phyloP scores from a whole-genome alignment of 169 alveolate species.

The Plasmodium sp. region DNA sequence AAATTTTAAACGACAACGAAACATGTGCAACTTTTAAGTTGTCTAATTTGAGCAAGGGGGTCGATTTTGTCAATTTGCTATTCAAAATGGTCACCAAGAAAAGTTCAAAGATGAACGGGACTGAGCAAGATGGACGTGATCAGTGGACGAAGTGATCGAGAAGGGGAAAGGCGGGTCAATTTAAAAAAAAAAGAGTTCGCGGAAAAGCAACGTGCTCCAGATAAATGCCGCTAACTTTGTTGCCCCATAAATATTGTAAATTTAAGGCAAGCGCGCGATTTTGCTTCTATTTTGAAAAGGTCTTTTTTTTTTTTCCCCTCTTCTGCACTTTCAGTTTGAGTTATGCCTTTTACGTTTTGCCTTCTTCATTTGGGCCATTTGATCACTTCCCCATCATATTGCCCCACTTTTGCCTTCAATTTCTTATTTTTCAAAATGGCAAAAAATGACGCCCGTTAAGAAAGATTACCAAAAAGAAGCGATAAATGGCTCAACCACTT shows the following conservation, averaged over 20 bases:
- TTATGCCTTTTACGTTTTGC: not conserved
- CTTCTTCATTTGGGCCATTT: not conserved
- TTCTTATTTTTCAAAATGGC: not conserved
- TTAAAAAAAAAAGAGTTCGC: not conserved
- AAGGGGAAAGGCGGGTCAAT: not conserved
- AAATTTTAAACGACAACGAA: not conserved
- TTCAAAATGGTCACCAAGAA: not conserved
- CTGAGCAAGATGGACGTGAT: not conserved
- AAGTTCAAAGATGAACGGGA: not conserved
- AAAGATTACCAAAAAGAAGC: not conserved
- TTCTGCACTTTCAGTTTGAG: not conserved
- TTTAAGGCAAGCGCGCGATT: not conserved
- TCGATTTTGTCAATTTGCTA: not conserved
- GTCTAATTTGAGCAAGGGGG: conserved; percentile 19
- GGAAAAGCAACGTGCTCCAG: not conserved
- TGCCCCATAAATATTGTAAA: conserved; percentile 15
- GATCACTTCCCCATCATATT: not conserved
- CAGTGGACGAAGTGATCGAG: not conserved
- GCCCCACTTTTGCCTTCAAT: not conserved
- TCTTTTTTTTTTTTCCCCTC: conserved; percentile 1
- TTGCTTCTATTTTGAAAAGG: not conserved
- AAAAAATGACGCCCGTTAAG: not conserved
- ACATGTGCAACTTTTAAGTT: conserved; percentile 9
- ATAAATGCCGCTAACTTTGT: conserved; percentile 18
- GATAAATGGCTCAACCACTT: not conserved